Evolutionary conservation across 2,329 filamentous ascomycete species (phyloP).

Genomic region (Annulohypoxylon truncatum): DNA sequence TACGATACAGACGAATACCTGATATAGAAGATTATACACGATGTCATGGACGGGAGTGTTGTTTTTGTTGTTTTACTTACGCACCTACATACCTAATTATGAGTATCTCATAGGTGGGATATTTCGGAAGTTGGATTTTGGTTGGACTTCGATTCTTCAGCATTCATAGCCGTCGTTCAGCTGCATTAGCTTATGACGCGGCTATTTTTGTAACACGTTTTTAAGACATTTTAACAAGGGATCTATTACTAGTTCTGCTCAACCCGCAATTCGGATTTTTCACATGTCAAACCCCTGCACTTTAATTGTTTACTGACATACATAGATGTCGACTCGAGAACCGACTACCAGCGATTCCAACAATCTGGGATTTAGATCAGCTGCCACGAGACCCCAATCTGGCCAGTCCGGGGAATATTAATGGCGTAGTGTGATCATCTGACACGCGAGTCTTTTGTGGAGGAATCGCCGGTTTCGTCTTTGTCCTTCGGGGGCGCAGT

Average conservation of each 20-base stretch:
- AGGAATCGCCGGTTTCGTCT: conserved; percentile 31
- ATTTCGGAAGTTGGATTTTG: not conserved
- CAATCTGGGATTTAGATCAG: conserved; percentile 25
- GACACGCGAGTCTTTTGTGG: conserved; percentile 36
- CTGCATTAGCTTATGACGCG: conserved; percentile 16
- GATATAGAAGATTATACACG: conserved; percentile 2
- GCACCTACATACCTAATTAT: not conserved
- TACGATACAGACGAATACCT: not conserved
- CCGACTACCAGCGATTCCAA: conserved; percentile 10
- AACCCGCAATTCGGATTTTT: conserved; percentile 31
- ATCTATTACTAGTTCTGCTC: not conserved
- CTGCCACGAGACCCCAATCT: conserved; percentile 14
- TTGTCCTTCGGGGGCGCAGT: conserved; percentile 25
- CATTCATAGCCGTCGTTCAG: not conserved
- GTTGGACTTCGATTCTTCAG: not conserved
- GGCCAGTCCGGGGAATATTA: conserved; percentile 3
- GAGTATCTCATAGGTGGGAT: not conserved
- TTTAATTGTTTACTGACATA: not conserved
- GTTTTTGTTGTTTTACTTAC: not conserved
- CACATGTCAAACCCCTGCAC: conserved; percentile 27
- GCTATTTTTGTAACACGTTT: conserved; percentile 10
- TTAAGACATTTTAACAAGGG: not conserved
- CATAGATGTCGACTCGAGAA: conserved; percentile 4
- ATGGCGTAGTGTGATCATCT: conserved; percentile 27
- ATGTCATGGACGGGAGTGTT: not conserved